Base-by-base conservation (phyloP, 2,329 filamentous ascomycete species). In the Penicillium brasilianum region DNA sequence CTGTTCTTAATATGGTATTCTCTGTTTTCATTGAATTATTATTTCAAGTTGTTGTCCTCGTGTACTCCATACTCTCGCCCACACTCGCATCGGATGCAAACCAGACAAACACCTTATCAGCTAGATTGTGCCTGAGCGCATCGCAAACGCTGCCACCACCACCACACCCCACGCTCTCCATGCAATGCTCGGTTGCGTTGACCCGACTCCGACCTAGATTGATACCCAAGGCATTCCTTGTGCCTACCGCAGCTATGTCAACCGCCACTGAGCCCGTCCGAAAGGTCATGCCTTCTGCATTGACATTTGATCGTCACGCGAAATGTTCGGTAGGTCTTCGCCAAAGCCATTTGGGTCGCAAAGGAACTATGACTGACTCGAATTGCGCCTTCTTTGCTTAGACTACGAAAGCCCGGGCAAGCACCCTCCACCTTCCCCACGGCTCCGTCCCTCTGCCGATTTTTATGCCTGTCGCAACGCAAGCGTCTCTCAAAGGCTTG, bases 381-480 rank as follows among this genome's bases (percentile, higher is more conserved):
- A 44, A 9, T 6, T 8, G 30, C 37, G 32, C n/a, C 11, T 34
- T 41, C 36, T 53, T 34, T 64, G 39, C 22, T 48, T 58, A 98
- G 94, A 96, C 93, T 52, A 98, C 94, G 11, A 92, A 94, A 83
- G 95, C 95, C 28, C 90, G 95, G 68, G 95, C 95, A 53, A 95
- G 95, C 56, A 88, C 87, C 61, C 84, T 99, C 57, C 90, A 89
- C 51, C 88, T 99, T 28, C 94, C 95, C 54, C 96, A 99, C 87
- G 95, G 95, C 60, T 85, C 90, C 1, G 93, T 99, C 28, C 87
- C 90, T 70, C 86, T 98, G 32, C 95, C 96, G 8, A 88, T 98
- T 60, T 99, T 99, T 78, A 99, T 99, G 95, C 95, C 95, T 16
- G 95, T 99, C 46, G 95, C 95, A 32, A 99, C 95, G 0, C 95